Conservation (phyloP, 2,329 filamentous ascomycete species). For the Tolypocladium cylindrosporum region DNA sequence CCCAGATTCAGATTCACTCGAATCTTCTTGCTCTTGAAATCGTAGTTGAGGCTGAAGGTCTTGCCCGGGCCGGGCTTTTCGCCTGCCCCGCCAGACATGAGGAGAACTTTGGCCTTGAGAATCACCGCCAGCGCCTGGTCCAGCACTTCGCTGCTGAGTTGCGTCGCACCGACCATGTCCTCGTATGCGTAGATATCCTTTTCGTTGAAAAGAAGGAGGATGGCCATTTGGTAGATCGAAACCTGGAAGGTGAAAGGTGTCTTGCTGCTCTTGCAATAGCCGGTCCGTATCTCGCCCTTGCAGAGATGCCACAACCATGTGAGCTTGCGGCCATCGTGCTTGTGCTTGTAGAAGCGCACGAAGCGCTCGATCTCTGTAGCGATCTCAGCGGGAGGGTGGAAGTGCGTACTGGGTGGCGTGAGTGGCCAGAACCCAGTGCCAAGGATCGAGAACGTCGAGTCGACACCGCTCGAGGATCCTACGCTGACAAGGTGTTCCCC, state of each 20-base stretch:
- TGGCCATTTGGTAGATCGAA: conserved; percentile 95
- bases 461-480: conserved; percentile 56
- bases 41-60: conserved; percentile 76
- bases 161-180: conserved; percentile 74
- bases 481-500: conserved; percentile 57
- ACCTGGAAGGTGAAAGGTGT: conserved; percentile 95
- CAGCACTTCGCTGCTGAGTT: conserved; percentile 69
- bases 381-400: conserved; percentile 78
- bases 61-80: conserved; percentile 71
- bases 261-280: conserved; percentile 83
- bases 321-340: conserved; percentile 91
- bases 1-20: conserved; percentile 93
- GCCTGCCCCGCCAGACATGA: conserved; percentile 54
- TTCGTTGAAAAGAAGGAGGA: conserved; percentile 90
- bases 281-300: conserved; percentile 92
- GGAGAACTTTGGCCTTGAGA: conserved; percentile 84
- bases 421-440: conserved; percentile 98
- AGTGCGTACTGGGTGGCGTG: conserved; percentile 75
- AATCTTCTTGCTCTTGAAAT: conserved; percentile 98
- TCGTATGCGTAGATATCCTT: conserved; percentile 76
- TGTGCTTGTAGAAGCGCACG: conserved; percentile 83
- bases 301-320: conserved; percentile 98
- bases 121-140: conserved; percentile 81
- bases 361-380: conserved; percentile 84
- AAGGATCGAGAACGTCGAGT: conserved; percentile 85